Percentiles rank a stretch among this genome's conserved stretches.
These are phyloP conservation scores for Daldinia caldariorum DNA, from an alignment of 495 filamentous ascomycete genomes.

Conservation along the genomic window DNA sequence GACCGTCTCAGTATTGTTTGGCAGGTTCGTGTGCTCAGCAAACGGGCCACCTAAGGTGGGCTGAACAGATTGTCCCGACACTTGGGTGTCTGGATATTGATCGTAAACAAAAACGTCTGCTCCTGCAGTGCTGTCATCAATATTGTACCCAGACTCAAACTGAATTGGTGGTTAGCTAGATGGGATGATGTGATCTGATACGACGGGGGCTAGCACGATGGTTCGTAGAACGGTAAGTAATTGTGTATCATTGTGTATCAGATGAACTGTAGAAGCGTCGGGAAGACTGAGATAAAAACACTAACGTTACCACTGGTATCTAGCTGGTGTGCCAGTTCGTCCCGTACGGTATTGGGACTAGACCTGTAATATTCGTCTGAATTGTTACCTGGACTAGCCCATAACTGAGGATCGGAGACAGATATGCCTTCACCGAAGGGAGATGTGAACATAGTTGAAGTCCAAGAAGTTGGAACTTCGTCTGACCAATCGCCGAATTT, in stretches of 20 bases:
- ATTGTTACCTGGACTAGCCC: conserved; percentile 14
- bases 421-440: conserved; percentile 23
- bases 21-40: neutral
- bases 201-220: too few species aligned
- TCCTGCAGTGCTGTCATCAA: conserved; percentile 7
- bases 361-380: conserved; percentile 17
- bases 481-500: conserved; percentile 31
- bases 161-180: conserved; percentile 5
- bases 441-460: conserved; percentile 29
- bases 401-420: conserved; percentile 23
- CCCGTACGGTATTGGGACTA: conserved; percentile 3
- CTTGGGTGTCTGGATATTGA: conserved; percentile 1
- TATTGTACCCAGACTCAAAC: conserved; percentile 15
- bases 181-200: too few species aligned
- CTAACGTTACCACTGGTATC: conserved; percentile 23
- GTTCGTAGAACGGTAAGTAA: too few species aligned
- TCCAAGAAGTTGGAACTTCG: conserved; percentile 9
- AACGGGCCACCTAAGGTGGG: neutral
- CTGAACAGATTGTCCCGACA: neutral
- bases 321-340: conserved; percentile 7
- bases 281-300: neutral
- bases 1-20: neutral
- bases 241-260: too few species aligned
- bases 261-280: too few species aligned
- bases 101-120: conserved; percentile 3